phyloP scores from a whole-genome alignment of 768 basidiomycete species.

The Hygrophoropsis aurantiaca region DNA sequence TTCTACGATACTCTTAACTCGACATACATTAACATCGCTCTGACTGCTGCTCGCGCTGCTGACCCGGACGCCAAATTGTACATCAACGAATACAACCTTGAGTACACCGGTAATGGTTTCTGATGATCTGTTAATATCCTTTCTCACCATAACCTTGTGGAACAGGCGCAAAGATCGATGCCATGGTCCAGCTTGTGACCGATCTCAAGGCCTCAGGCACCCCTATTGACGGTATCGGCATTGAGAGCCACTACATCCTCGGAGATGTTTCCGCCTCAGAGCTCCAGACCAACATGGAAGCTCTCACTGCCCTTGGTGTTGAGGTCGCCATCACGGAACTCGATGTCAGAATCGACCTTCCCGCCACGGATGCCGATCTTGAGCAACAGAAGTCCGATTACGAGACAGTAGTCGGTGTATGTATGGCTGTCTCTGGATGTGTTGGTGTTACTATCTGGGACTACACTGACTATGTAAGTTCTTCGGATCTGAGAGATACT shows the following conservation, averaged over 20 bases:
- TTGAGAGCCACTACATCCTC: slow-evolving; percentile 61
- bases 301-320: slow-evolving; percentile 58
- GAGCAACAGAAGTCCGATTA: slow-evolving; percentile 59
- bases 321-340: slow-evolving; percentile 72
- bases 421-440: slow-evolving; percentile 39
- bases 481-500: neutral
- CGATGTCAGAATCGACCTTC: slow-evolving; percentile 57
- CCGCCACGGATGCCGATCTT: slow-evolving; percentile 46
- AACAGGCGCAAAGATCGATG: slow-evolving; percentile 36
- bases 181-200: slow-evolving; percentile 52
- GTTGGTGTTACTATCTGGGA: slow-evolving; percentile 43
- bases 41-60: slow-evolving; percentile 32
- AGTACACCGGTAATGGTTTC: slow-evolving; percentile 13
- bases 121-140: too few relatives aligned
- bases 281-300: slow-evolving; percentile 47
- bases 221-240: slow-evolving; percentile 62
- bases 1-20: slow-evolving; percentile 54
- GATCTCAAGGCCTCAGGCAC: slow-evolving; percentile 44
- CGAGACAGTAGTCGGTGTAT: slow-evolving; percentile 53
- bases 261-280: slow-evolving; percentile 47
- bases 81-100: slow-evolving; percentile 30
- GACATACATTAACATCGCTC: slow-evolving; percentile 50
- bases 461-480: slow-evolving; percentile 34
- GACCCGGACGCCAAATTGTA: slow-evolving; percentile 33
- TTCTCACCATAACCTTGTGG: too few relatives aligned